Percentiles rank a stretch among this genome's conserved stretches.
These are phyloP conservation scores for Rhododendron griersonianum DNA, from an alignment of 148 eudicot genomes.

Conservation along the genomic window DNA sequence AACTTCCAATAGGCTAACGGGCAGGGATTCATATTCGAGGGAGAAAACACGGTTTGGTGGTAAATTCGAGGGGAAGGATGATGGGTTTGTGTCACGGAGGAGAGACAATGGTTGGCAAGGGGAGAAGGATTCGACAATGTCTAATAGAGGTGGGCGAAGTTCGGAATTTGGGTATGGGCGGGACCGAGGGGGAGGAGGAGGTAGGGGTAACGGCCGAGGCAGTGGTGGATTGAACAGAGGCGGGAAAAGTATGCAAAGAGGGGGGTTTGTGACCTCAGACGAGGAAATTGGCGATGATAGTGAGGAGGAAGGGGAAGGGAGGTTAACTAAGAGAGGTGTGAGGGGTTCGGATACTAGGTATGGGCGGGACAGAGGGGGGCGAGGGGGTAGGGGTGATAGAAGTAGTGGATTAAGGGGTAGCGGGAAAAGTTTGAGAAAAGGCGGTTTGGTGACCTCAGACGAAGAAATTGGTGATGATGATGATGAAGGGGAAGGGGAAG, in stretches of 20 bases:
- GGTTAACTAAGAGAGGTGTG: slow-evolving; percentile 23
- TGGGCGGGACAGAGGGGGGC: background rate
- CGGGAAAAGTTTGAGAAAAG: slow-evolving; percentile 15
- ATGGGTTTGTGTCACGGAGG: slow-evolving; percentile 6
- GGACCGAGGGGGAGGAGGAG: slow-evolving; percentile 15
- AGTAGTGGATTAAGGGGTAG: slow-evolving; percentile 16
- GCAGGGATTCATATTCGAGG: slow-evolving; percentile 11
- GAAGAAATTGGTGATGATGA: slow-evolving; percentile 19
- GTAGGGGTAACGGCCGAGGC: slow-evolving; percentile 11
- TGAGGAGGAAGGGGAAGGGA: slow-evolving; percentile 30
- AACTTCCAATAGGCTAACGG: slow-evolving; percentile 7
- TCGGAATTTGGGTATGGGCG: slow-evolving; percentile 5
- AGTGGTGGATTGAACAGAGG: slow-evolving; percentile 16
- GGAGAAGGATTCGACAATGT: background rate
- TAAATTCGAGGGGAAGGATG: slow-evolving; percentile 1
- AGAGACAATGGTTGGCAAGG: background rate
- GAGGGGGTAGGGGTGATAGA: slow-evolving; percentile 7
- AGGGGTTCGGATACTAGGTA: background rate
- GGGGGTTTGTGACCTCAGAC: slow-evolving; percentile 16
- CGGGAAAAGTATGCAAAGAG: slow-evolving; percentile 16
- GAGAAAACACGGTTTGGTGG: slow-evolving; percentile 16
- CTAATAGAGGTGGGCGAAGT: slow-evolving; percentile 12
- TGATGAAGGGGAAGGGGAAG: slow-evolving; percentile 21
- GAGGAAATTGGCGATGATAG: slow-evolving; percentile 21
- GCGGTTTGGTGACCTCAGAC: slow-evolving; percentile 16